Percentiles rank a stretch among this genome's conserved stretches.
Evolutionary conservation across 1,284 basidiomycete genomes (phyloP).

Genomic region (Ustilago trichophora): DNA sequence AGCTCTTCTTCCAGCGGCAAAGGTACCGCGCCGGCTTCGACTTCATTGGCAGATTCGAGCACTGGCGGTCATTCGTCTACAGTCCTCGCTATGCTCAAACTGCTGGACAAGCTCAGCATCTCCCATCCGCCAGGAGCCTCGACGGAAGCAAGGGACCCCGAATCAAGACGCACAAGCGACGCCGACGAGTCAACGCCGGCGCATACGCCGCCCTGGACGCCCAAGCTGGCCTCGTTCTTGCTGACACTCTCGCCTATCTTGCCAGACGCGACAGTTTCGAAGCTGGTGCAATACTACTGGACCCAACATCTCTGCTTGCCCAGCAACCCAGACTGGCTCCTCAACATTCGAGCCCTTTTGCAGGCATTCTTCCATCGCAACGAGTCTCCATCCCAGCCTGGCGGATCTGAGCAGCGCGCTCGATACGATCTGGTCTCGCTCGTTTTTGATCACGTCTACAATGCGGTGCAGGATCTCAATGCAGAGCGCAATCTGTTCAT

Average conservation of each 20-base stretch:
- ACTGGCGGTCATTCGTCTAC: conserved; percentile 4
- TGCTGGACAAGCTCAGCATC: conserved; percentile 37
- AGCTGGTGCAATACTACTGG: conserved; percentile 58
- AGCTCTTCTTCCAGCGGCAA: conserved; percentile 6
- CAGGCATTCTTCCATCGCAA: conserved; percentile 59
- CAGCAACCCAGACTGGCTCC: conserved; percentile 59
- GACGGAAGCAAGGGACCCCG: conserved; percentile 11
- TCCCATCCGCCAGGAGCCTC: conserved; percentile 20
- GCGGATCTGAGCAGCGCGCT: conserved; percentile 13
- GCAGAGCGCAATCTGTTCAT: conserved; percentile 53
- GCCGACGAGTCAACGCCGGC: conserved; percentile 4
- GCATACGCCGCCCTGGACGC: conserved; percentile 50
- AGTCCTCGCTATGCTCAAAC: conserved; percentile 32
- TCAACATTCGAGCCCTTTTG: conserved; percentile 54
- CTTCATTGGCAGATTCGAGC: conserved; percentile 2
- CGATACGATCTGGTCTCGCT: conserved; percentile 52
- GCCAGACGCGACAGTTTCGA: conserved; percentile 52
- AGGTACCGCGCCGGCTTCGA: conserved; percentile 3
- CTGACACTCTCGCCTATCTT: conserved; percentile 59
- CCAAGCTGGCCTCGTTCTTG: conserved; percentile 52
- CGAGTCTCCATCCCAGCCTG: conserved; percentile 21
- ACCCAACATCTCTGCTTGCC: conserved; percentile 61
- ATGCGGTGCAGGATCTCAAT: conserved; percentile 58
- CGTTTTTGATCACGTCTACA: conserved; percentile 61
- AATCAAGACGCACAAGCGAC: conserved; percentile 10